Percentiles rank a stretch among this genome's conserved stretches.
Conservation (phyloP, 2,329 filamentous ascomycete species). For the Neofusicoccum sp. region DNA sequence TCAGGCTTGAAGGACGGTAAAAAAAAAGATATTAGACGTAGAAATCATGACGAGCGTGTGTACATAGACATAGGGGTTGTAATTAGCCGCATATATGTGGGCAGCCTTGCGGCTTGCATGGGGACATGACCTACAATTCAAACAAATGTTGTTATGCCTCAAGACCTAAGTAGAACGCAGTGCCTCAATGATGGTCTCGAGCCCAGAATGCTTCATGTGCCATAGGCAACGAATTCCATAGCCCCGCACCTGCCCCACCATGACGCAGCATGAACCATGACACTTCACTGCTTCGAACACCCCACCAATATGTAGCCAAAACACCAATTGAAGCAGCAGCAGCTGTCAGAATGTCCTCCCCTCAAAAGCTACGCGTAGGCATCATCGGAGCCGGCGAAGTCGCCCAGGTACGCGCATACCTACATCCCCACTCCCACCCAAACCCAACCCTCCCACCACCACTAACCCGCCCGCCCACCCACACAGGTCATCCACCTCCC, state of each 20-base stretch:
- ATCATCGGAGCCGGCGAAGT: conserved; percentile 19
- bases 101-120: not conserved
- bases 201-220: not conserved
- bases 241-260: conserved; percentile 14
- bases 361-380: conserved; percentile 14
- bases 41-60: not conserved
- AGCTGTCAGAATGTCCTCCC: not conserved
- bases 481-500: conserved; percentile 21
- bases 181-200: not conserved
- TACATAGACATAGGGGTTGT: not conserved
- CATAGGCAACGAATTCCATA: not conserved
- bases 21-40: not conserved
- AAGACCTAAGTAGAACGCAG: not conserved
- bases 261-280: not conserved
- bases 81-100: not conserved
- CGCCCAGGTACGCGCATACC: conserved; percentile 2
- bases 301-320: not conserved
- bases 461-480: not conserved
- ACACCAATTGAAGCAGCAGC: not conserved
- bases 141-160: not conserved
- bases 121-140: not conserved
- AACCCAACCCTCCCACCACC: not conserved
- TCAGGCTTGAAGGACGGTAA: conserved; percentile 32
- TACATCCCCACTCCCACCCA: not conserved
- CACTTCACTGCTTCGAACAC: not conserved